Conservation (phyloP, 257 asterid species). For the Nicotiana noctiflora region DNA sequence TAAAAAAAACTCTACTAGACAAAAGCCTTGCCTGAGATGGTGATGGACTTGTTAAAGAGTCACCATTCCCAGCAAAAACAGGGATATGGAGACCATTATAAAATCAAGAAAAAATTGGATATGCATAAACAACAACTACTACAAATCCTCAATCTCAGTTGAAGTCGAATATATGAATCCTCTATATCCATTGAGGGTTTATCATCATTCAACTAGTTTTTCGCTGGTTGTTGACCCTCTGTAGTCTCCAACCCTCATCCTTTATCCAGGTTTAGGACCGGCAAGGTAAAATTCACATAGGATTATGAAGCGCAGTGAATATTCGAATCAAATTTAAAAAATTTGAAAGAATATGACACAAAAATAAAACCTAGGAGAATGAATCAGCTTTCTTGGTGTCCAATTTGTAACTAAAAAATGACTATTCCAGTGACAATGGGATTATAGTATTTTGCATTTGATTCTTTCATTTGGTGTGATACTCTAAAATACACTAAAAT, state of each 20-base stretch:
- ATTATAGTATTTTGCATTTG: background rate
- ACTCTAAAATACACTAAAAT: background rate
- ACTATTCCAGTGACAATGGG: background rate
- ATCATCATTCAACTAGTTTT: background rate
- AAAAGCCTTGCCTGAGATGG: background rate
- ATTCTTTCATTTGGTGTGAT: background rate
- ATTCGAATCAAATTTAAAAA: background rate
- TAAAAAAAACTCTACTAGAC: background rate
- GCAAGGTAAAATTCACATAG: background rate
- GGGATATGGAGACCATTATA: background rate
- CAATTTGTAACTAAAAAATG: background rate
- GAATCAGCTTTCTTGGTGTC: background rate
- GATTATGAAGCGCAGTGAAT: background rate
- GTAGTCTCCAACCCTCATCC: background rate
- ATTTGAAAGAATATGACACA: background rate
- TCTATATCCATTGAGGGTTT: background rate
- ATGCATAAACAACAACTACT: background rate
- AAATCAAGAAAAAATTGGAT: background rate
- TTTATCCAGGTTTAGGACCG: background rate
- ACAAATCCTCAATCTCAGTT: background rate
- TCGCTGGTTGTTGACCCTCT: background rate
- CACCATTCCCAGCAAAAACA: background rate
- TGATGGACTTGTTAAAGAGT: background rate
- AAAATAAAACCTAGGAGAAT: background rate
- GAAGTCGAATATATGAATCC: background rate